phyloP scores from a whole-genome alignment of 2,329 filamentous ascomycete species.

The Daldinia sp. region DNA sequence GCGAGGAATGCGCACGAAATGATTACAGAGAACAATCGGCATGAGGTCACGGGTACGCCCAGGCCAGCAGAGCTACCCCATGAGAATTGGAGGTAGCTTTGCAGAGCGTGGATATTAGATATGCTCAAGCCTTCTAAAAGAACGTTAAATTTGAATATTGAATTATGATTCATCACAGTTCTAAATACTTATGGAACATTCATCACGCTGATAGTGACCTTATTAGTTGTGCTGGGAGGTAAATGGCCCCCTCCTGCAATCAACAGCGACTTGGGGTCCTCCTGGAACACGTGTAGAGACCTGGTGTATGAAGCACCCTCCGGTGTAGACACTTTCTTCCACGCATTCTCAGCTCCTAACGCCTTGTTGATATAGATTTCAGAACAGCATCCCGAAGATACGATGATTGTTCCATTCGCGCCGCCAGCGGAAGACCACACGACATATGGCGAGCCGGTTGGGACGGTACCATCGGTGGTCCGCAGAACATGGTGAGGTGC shows the following conservation, averaged over 20 bases:
- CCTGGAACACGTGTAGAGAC: conserved; percentile 46
- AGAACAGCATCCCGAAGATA: conserved; percentile 50
- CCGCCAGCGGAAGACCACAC: conserved; percentile 53
- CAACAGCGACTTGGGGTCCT: conserved; percentile 46
- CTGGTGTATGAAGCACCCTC: conserved; percentile 48
- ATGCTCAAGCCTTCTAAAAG: neutral
- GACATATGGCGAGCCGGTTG: conserved; percentile 52
- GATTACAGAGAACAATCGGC: conserved; percentile 21
- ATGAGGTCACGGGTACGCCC: conserved; percentile 6
- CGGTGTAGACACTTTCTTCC: conserved; percentile 46
- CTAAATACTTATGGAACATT: conserved; percentile 17
- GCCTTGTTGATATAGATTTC: conserved; percentile 50
- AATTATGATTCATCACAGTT: neutral
- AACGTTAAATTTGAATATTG: neutral
- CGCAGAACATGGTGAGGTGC: conserved; percentile 44
- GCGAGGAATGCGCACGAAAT: conserved; percentile 20
- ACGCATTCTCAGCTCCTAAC: conserved; percentile 49
- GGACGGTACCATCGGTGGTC: conserved; percentile 46
- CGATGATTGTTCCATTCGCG: conserved; percentile 51
- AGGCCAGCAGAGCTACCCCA: neutral
- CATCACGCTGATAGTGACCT: conserved; percentile 50
- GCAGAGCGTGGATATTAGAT: neutral
- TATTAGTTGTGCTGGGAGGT: conserved; percentile 57
- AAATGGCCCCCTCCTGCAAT: conserved; percentile 55
- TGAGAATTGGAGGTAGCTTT: neutral